Evolutionary conservation across 108 stramenopile genomes (phyloP).

Genomic region (Nannochloropsis salina): DNA sequence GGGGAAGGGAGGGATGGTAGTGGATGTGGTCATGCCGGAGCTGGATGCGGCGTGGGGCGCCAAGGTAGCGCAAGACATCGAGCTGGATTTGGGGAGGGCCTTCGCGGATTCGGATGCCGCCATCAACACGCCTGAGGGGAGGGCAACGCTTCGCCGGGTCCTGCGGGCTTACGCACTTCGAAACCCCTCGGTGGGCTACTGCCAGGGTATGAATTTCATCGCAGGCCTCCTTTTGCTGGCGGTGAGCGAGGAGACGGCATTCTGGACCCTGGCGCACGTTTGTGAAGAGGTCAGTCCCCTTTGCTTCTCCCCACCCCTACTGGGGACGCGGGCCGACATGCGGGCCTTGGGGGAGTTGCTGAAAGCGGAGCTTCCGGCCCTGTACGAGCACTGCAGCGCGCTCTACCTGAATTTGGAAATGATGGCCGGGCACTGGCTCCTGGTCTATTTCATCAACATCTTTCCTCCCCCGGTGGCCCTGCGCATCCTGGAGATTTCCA

Average conservation of each 20-base stretch:
- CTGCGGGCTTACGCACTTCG: slow-evolving; percentile 42
- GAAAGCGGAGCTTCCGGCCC: neutral
- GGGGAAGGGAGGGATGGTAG: neutral
- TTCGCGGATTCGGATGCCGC: neutral
- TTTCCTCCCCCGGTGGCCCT: slow-evolving; percentile 25
- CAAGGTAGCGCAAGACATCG: neutral
- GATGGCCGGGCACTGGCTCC: slow-evolving; percentile 24
- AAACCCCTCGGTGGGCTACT: slow-evolving; percentile 51
- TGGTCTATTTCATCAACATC: slow-evolving; percentile 23
- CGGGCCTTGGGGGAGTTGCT: slow-evolving; percentile 24
- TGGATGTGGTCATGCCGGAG: neutral
- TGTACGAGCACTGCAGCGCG: neutral
- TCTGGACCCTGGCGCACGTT: slow-evolving; percentile 25
- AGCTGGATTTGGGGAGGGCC: slow-evolving; percentile 20
- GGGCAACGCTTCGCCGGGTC: slow-evolving; percentile 29
- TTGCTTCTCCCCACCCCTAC: neutral
- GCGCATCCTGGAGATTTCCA: slow-evolving; percentile 20
- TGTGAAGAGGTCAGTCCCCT: neutral
- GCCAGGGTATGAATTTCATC: slow-evolving; percentile 54
- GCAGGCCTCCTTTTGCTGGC: slow-evolving; percentile 43
- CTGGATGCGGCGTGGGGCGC: slow-evolving; percentile 16
- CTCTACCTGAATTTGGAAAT: slow-evolving; percentile 25
- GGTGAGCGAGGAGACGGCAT: slow-evolving; percentile 30
- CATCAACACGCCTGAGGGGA: slow-evolving; percentile 26
- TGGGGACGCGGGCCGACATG: slow-evolving; percentile 24